Evolutionary conservation across 139 green algal genomes (phyloP), one percentile per base, ranked within the genome.

Genomic region (Mesostigma viride): DNA sequence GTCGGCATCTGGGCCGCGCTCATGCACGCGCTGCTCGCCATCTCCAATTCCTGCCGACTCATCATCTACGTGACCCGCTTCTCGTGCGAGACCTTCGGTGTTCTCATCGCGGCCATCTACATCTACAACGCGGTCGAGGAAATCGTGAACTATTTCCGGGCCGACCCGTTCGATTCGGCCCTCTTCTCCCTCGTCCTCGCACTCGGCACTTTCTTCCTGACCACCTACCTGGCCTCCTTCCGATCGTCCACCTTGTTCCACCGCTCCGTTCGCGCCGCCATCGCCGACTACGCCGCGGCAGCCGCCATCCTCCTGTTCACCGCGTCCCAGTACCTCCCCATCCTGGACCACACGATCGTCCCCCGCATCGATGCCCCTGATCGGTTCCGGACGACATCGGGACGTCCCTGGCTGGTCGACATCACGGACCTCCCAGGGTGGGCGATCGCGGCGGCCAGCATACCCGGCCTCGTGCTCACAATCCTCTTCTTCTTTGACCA

Each of bases 401-500:
- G 0, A 35, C n/a, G n/a, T n/a, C n/a, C n/a, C n/a, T n/a, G n/a
- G n/a, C n/a, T n/a, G n/a, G n/a, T n/a, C n/a, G n/a, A n/a, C n/a
- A n/a, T n/a, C n/a, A n/a, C n/a, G n/a, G n/a, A 81, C 1, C 71
- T 95, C 36, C 71, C 79, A 0, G 73, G 72, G 0, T 4, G 3
- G 3, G 83, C 84, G 66, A 85, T 95, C 26, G 85, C 70, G 1
- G 86, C 73, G 5, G 85, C 89, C 1, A 47, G 90, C 17, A 73
- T 96, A 6, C 89, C 89, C 0, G 89, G 77, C 0, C 24, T 83
- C 0, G 76, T 95, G 59, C 92, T 96, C 53, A 76, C 86, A 0
- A 68, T 90, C 1, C 81, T 96, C 3, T 95, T 94, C 68, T 96
- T 83, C 74, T 96, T 95, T 71, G 88, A 92, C 77, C 88, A 95